Conservation (phyloP, 2,329 filamentous ascomycete genomes). For the Trichoderma sp. region DNA sequence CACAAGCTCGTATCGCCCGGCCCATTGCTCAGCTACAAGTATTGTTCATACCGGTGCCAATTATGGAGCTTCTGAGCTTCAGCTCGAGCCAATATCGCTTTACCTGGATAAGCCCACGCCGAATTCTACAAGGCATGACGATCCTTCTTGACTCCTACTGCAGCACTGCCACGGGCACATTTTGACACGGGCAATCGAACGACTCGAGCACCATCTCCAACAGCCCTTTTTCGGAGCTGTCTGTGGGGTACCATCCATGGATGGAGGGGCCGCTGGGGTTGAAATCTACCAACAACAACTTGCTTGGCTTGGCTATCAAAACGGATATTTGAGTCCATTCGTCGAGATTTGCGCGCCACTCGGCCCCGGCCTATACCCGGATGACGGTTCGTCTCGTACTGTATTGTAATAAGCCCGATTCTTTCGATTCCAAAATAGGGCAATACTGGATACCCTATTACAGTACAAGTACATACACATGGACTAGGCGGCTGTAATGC, state of each 20-base stretch:
- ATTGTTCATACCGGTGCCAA: not conserved
- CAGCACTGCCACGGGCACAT: not conserved
- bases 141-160: not conserved
- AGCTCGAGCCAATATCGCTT: not conserved
- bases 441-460: not conserved
- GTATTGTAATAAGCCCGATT: not conserved
- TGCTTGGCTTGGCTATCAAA: not conserved
- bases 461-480: not conserved
- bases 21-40: not conserved
- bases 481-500: not conserved
- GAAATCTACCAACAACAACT: not conserved
- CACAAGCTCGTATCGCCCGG: not conserved
- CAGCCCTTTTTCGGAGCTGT: not conserved
- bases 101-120: not conserved
- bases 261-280: not conserved
- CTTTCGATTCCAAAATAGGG: not conserved
- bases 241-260: conserved; percentile 8
- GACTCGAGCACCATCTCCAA: not conserved
- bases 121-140: conserved; percentile 9
- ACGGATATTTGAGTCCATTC: conserved; percentile 14
- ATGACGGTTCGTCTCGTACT: not conserved
- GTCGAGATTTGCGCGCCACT: not conserved
- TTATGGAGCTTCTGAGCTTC: not conserved
- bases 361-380: conserved; percentile 1
- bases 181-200: not conserved